phyloP scores from a whole-genome alignment of 2,329 filamentous ascomycete genomes.

The Rutstroemia sp. region DNA sequence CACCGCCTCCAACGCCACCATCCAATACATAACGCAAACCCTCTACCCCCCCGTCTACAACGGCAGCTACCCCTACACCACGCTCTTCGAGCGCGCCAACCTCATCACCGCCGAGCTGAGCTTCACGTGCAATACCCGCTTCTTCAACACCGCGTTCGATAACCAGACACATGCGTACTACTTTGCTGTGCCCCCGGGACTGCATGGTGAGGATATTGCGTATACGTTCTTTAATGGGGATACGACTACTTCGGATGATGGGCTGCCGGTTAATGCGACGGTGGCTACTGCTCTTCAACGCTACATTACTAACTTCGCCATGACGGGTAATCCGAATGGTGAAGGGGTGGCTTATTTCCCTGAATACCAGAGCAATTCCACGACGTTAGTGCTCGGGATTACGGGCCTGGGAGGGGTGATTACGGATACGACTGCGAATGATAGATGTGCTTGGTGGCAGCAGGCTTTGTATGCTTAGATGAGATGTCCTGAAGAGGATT shows the following conservation, averaged over 20 bases:
- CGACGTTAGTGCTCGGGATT: conserved; percentile 11
- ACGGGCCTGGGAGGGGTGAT: conserved; percentile 12
- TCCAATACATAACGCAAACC: conserved; percentile 33
- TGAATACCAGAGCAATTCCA: conserved; percentile 16
- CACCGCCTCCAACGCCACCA: conserved; percentile 11
- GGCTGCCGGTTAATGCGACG: conserved; percentile 23
- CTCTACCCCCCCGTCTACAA: conserved; percentile 44
- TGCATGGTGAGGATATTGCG: conserved; percentile 44
- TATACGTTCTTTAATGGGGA: conserved; percentile 45
- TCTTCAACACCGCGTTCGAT: conserved; percentile 37
- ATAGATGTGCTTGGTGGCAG: conserved; percentile 31
- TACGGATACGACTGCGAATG: conserved; percentile 25
- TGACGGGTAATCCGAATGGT: conserved; percentile 28
- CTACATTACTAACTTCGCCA: conserved; percentile 32
- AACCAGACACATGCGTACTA: conserved; percentile 44
- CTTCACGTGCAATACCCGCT: conserved; percentile 46
- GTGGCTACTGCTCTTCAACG: conserved; percentile 31
- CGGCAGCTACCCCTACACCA: conserved; percentile 38
- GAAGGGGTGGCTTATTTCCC: conserved; percentile 18
- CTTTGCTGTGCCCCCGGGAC: conserved; percentile 44
- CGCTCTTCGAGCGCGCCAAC: conserved; percentile 35
- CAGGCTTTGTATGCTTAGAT: conserved; percentile 14
- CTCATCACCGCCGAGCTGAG: conserved; percentile 36
- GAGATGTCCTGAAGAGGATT: neutral
- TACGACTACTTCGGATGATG: conserved; percentile 19